phyloP scores from a whole-genome alignment of 1,284 basidiomycete genomes.

The Boletellus sp. region DNA sequence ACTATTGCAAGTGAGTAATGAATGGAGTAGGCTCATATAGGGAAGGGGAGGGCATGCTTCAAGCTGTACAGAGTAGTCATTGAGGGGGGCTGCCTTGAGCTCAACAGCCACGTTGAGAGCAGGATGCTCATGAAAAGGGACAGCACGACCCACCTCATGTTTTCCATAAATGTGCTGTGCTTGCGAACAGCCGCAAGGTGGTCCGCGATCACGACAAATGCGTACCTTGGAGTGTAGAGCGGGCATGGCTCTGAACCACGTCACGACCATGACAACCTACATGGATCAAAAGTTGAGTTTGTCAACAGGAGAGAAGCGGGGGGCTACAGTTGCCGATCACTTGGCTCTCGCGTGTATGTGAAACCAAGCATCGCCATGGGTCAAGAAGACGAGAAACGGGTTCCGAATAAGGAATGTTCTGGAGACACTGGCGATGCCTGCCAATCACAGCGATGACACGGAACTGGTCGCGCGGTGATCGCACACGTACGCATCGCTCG shows the following conservation, averaged over 20 bases:
- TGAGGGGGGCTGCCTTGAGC: conserved; percentile 34
- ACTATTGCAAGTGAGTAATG: conserved; percentile 32
- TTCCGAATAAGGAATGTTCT: conserved; percentile 33
- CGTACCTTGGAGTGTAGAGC: conserved; percentile 23
- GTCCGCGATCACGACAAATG: conserved; percentile 36
- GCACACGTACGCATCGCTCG: conserved; percentile 12
- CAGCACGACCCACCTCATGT: conserved; percentile 37
- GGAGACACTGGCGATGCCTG: conserved; percentile 9
- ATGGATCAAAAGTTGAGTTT: conserved; percentile 7
- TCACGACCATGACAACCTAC: conserved; percentile 26
- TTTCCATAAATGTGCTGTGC: conserved; percentile 36
- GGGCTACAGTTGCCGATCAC: too few species aligned
- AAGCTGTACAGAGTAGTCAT: conserved; percentile 35
- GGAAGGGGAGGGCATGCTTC: conserved; percentile 26
- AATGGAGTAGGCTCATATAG: conserved; percentile 35
- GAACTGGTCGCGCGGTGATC: too few species aligned
- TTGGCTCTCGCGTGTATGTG: conserved; percentile 7
- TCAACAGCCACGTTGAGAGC: conserved; percentile 35
- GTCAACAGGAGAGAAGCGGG: too few species aligned
- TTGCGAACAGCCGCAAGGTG: conserved; percentile 36
- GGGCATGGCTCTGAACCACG: conserved; percentile 20
- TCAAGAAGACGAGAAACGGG: conserved; percentile 1
- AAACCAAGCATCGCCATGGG: conserved; percentile 19
- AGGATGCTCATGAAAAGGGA: conserved; percentile 34
- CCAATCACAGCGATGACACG: conserved; percentile 14